These are phyloP conservation scores for Areca catechu DNA, from an alignment of 176 grass and related monocot species.

Conservation along the genomic window DNA sequence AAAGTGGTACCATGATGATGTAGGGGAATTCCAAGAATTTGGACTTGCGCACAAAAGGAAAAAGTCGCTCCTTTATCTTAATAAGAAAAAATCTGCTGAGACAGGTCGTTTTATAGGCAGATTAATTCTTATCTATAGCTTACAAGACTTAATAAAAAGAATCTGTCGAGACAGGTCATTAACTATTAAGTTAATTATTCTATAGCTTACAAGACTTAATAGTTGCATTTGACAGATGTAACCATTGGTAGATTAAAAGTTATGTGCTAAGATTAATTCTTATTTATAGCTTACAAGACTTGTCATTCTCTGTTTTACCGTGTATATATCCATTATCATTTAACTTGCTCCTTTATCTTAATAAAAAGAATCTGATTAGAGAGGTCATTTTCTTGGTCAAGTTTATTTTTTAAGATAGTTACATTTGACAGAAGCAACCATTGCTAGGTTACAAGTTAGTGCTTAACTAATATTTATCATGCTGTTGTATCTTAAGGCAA, in stretches of 20 bases:
- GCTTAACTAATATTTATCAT: constrained; percentile 22
- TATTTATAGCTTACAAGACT: too few species aligned
- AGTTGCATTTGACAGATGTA: constrained; percentile 3
- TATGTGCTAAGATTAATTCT: neutral
- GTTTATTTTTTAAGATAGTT: neutral
- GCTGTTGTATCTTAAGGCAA: constrained; percentile 43
- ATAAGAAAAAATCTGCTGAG: neutral
- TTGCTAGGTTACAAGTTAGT: neutral
- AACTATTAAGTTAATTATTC: neutral
- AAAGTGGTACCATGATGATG: too few species aligned
- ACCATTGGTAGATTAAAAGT: neutral
- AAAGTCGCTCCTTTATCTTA: neutral
- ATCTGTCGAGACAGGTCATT: neutral
- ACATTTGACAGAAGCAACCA: constrained; percentile 1
- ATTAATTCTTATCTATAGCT: too few species aligned
- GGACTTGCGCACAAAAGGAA: too few species aligned
- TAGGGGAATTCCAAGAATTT: too few species aligned
- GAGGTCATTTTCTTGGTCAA: neutral
- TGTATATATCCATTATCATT: too few species aligned
- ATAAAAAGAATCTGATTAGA: neutral
- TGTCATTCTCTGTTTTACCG: too few species aligned
- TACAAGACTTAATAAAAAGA: neutral
- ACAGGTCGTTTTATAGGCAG: neutral
- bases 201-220: too few species aligned
- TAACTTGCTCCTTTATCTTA: neutral